These are phyloP conservation scores for Auriculariales sp. DNA, from an alignment of 768 basidiomycete species.

Conservation along the genomic window DNA sequence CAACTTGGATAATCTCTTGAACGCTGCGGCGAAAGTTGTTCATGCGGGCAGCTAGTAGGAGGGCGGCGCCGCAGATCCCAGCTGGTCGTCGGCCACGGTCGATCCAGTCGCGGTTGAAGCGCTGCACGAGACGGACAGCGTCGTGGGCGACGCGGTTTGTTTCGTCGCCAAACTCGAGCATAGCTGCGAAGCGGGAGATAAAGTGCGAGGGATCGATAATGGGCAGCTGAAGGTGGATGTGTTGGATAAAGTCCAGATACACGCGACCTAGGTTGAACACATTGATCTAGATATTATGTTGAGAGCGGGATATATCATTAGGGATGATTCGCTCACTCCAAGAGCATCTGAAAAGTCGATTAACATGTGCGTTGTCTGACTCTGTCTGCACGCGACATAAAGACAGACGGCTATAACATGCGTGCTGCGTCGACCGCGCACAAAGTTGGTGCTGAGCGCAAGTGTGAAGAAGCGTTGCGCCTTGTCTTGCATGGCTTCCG, in stretches of 20 bases:
- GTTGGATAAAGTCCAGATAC: slow-evolving; percentile 86
- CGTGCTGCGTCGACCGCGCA: slow-evolving; percentile 77
- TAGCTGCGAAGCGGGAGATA: slow-evolving; percentile 85
- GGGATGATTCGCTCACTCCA: slow-evolving; percentile 30
- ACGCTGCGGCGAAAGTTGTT: slow-evolving; percentile 90
- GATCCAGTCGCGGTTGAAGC: slow-evolving; percentile 97
- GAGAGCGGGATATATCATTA: too few species aligned
- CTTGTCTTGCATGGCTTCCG: slow-evolving; percentile 63
- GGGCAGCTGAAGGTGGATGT: slow-evolving; percentile 63
- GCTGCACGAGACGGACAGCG: slow-evolving; percentile 81
- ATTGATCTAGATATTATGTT: slow-evolving; percentile 58
- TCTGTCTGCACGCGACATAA: slow-evolving; percentile 85
- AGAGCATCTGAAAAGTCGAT: slow-evolving; percentile 96
- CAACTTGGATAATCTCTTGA: slow-evolving; percentile 95
- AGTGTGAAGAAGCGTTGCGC: slow-evolving; percentile 85
- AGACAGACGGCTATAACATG: slow-evolving; percentile 94
- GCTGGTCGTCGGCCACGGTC: slow-evolving; percentile 88
- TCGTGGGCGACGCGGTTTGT: slow-evolving; percentile 85
- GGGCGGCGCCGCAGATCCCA: slow-evolving; percentile 92
- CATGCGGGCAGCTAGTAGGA: slow-evolving; percentile 93
- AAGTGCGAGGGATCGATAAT: slow-evolving; percentile 94
- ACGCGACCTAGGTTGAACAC: slow-evolving; percentile 95
- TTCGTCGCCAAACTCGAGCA: slow-evolving; percentile 93
- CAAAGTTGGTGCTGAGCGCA: slow-evolving; percentile 89
- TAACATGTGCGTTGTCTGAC: slow-evolving; percentile 91